Conservation (phyloP, 768 basidiomycete species). For the Hygrophoropsis aurantiaca region DNA sequence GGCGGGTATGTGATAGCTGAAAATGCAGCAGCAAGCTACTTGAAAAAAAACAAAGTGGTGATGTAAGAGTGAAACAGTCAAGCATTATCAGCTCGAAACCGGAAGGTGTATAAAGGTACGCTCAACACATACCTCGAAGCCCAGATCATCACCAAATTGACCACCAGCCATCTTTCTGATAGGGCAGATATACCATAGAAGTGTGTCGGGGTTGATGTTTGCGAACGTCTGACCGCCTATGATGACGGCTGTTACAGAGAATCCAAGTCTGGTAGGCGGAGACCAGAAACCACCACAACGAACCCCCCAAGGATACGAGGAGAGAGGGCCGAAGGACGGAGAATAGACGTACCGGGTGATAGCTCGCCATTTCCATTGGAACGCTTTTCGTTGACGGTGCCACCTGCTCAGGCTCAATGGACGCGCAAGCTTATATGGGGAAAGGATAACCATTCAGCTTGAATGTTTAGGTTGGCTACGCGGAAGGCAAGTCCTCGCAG, state of each 20-base stretch:
- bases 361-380: too few species aligned
- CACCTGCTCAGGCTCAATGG: too few species aligned
- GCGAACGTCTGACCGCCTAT: too few species aligned
- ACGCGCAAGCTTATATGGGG: too few species aligned
- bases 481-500: too few species aligned
- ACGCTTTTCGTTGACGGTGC: too few species aligned
- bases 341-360: conserved; percentile 39
- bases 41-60: neutral
- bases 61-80: neutral
- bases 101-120: neutral
- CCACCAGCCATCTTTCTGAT: conserved; percentile 42
- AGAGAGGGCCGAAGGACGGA: neutral
- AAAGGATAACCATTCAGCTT: too few species aligned
- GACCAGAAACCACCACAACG: neutral
- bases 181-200: conserved; percentile 54
- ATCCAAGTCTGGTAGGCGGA: conserved; percentile 38
- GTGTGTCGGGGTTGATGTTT: conserved; percentile 41
- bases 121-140: conserved; percentile 51
- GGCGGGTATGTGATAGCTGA: conserved; percentile 46
- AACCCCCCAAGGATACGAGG: too few species aligned
- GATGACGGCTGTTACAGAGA: too few species aligned
- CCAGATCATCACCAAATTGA: conserved; percentile 48
- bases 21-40: conserved; percentile 44
- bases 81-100: neutral
- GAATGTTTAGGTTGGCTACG: too few species aligned